phyloP scores from a whole-genome alignment of 495 filamentous ascomycete species.

The Geoglossum glabrum region DNA sequence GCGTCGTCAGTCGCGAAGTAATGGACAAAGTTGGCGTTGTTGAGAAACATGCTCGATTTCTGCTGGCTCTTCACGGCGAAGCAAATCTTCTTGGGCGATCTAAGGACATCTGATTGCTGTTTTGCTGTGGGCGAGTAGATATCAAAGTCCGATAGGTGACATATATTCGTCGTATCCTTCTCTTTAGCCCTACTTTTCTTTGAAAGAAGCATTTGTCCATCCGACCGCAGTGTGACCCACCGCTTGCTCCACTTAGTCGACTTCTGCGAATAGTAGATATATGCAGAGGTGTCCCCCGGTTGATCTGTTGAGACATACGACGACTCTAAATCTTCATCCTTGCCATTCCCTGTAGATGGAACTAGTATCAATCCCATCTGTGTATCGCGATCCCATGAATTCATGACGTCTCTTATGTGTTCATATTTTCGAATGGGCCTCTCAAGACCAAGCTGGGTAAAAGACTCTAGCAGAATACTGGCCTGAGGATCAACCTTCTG shows the following conservation, averaged over 20 bases:
- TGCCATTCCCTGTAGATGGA: slow-evolving; percentile 25
- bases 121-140: slow-evolving; percentile 57
- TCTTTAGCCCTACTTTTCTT: slow-evolving; percentile 42
- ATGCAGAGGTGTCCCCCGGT: slow-evolving; percentile 40
- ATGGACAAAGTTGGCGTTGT: slow-evolving; percentile 69
- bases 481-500: slow-evolving; percentile 36
- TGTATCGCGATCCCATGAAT: slow-evolving; percentile 69
- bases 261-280: slow-evolving; percentile 62
- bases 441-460: slow-evolving; percentile 55
- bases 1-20: slow-evolving; percentile 71
- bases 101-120: slow-evolving; percentile 40
- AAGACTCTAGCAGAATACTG: slow-evolving; percentile 56
- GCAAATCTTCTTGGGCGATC: slow-evolving; percentile 59
- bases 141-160: slow-evolving; percentile 86
- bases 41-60: slow-evolving; percentile 66
- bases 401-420: slow-evolving; percentile 68
- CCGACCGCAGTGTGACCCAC: slow-evolving; percentile 48
- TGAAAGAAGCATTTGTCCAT: slow-evolving; percentile 54
- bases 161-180: slow-evolving; percentile 48
- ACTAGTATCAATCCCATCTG: slow-evolving; percentile 49
- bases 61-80: slow-evolving; percentile 88
- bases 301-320: slow-evolving; percentile 33
- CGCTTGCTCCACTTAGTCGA: slow-evolving; percentile 76
- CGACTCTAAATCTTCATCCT: slow-evolving; percentile 25
- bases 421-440: slow-evolving; percentile 75